A percentile compares a stretch with the other conserved stretches of the same genome.
Conservation (phyloP, 768 basidiomycete species). For the Thelephora aurantiotincta region DNA sequence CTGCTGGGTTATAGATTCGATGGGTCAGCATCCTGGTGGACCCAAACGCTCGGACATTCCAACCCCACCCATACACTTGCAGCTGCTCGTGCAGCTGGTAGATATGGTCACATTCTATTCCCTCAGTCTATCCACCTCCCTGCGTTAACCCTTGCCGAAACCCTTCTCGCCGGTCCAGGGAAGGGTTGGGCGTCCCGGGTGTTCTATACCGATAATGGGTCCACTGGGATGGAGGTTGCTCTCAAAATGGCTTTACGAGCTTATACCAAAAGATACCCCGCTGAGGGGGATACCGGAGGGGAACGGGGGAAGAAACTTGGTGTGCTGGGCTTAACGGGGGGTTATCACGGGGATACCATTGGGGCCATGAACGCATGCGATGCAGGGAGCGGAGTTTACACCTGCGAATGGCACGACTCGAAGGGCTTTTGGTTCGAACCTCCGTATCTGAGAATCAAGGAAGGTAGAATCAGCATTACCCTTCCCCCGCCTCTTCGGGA, state of each 20-base stretch:
- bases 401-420: constrained; percentile 91
- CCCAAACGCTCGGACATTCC: constrained; percentile 81
- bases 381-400: constrained; percentile 63
- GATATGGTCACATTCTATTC: constrained; percentile 97
- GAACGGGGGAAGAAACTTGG: constrained; percentile 33
- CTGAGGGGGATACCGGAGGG: constrained; percentile 26
- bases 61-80: constrained; percentile 66
- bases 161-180: constrained; percentile 61
- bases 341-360: constrained; percentile 97
- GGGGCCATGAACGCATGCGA: constrained; percentile 94
- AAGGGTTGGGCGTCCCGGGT: constrained; percentile 83
- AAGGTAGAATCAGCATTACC: constrained; percentile 39
- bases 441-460: constrained; percentile 56
- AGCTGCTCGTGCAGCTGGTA: constrained; percentile 78
- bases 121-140: constrained; percentile 80
- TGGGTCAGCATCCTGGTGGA: constrained; percentile 98
- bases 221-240: constrained; percentile 95
- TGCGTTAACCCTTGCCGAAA: constrained; percentile 73
- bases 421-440: constrained; percentile 92
- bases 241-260: constrained; percentile 91
- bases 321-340: constrained; percentile 77
- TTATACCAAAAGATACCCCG: constrained; percentile 28
- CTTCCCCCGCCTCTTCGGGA: constrained; percentile 34
- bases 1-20: constrained; percentile 58
- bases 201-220: constrained; percentile 91